phyloP scores from a whole-genome alignment of 139 green algal species.

The Dunaliella sp. region DNA sequence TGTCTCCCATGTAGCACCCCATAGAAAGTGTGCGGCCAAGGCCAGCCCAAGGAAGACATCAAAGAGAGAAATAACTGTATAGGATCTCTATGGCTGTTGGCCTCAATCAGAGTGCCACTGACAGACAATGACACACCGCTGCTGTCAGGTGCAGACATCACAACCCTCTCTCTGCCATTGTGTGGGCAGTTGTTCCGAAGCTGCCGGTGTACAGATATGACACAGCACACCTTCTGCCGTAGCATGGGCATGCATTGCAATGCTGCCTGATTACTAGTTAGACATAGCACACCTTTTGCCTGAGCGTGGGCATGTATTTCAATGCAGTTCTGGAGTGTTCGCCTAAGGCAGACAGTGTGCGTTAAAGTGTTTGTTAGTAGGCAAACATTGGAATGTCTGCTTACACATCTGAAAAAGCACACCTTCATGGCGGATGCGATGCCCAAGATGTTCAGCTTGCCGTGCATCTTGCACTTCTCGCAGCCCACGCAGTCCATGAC shows the following conservation, averaged over 20 bases:
- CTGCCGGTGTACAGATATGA: too few species aligned
- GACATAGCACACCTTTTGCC: not conserved
- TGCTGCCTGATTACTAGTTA: not conserved
- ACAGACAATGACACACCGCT: too few species aligned
- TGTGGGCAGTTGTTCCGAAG: too few species aligned
- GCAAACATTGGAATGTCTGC: constrained; percentile 29
- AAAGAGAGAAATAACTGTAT: too few species aligned
- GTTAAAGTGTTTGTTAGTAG: too few species aligned
- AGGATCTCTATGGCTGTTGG: too few species aligned
- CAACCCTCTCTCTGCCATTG: too few species aligned
- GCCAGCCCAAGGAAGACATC: too few species aligned
- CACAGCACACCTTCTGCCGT: not conserved
- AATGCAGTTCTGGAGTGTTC: not conserved
- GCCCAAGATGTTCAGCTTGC: constrained; percentile 81
- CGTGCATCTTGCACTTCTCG: constrained; percentile 97
- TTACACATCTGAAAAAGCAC: constrained; percentile 75
- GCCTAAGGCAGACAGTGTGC: not conserved
- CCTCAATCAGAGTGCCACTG: too few species aligned
- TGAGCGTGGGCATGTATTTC: not conserved
- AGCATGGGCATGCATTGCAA: not conserved
- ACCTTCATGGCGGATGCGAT: constrained; percentile 94
- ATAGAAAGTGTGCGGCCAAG: too few species aligned
- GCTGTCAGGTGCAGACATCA: too few species aligned
- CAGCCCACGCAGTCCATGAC: constrained; percentile 97
- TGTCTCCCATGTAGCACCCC: too few species aligned